Base-by-base conservation (phyloP, 1,284 basidiomycete species). In the Sanghuangporus baumii region DNA sequence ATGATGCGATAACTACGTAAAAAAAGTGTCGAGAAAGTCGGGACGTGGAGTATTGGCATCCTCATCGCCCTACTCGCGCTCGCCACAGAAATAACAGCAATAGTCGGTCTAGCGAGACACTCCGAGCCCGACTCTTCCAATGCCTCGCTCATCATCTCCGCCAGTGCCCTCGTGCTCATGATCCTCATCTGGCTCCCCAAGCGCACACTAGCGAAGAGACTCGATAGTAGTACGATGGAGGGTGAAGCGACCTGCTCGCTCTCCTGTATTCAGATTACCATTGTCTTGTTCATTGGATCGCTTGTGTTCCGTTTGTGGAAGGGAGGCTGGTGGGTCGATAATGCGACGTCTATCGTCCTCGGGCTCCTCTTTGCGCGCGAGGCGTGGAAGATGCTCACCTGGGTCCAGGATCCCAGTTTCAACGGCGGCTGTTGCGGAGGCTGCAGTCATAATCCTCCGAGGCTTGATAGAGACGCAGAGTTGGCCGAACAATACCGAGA, bases 241-340 rank as follows among this genome's bases (percentile, higher is more conserved):
- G 64, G 64, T 20, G 64, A 65, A 38, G 64, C 64, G 23, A 57
- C 58, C 6, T 65, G 64, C 46, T 65, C 64, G 37, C 57, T 65
- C 34, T 75, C 70, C 31, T 76, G 74, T 54, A 66, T 68, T 20
- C 69, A 77, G 52, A 75, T 76, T 50, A 76, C 74, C 2, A 31
- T 69, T n/a, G 74, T 75, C 6, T 56, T 76, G 14, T 71, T 77
- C 57, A 20, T 74, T 3, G 74, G 76, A 6, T 74, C 75, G 1
- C 55, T 75, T 20, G 66, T 77, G 16, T 79, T 70, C 56, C 69
- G 73, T 9, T 65, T 75, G 2, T 78, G 79, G 79, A 60, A 66
- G 0, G 74, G 75, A 12, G 79, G 79, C 0, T 81, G 79, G 80
- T 81, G 80, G 79, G 70, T 80, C 4, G 79, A 81, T 61, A 67